Percentiles rank a stretch among this genome's conserved stretches.
phyloP scores from a whole-genome alignment of 257 asterid genomes.

The Solanum medicagineum region DNA sequence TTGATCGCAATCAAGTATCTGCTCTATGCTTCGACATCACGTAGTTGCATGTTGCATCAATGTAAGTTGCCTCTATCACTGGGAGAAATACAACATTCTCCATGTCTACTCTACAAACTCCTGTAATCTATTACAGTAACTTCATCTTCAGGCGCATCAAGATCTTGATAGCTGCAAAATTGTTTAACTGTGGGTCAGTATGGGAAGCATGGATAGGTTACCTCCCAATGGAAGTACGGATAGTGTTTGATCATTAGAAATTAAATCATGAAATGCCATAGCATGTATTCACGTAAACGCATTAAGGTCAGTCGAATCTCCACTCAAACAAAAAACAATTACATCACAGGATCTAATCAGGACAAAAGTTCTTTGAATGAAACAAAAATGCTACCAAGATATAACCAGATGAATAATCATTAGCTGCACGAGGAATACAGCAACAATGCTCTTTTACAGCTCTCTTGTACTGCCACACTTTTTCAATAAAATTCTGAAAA shows the following conservation, averaged over 20 bases:
- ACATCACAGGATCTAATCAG: neutral
- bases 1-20: neutral
- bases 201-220: neutral
- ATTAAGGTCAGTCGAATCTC: neutral
- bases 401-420: neutral
- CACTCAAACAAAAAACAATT: neutral
- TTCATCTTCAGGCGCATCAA: constrained; percentile 99
- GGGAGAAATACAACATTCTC: neutral
- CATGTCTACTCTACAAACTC: constrained; percentile 49
- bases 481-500: neutral
- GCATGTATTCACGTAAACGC: neutral
- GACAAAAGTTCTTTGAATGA: neutral
- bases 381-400: neutral
- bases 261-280: neutral
- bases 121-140: constrained; percentile 94
- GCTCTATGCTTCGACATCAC: neutral
- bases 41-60: neutral
- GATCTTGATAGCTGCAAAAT: constrained; percentile 80
- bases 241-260: neutral
- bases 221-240: neutral
- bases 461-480: neutral
- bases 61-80: neutral
- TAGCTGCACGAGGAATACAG: neutral
- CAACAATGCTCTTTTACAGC: neutral
- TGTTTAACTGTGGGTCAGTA: constrained; percentile 3